Evolutionary conservation across 352 stramenopile species (phyloP), one percentile per base, ranked within the genome.

Genomic region (Phytophthora palmivora): DNA sequence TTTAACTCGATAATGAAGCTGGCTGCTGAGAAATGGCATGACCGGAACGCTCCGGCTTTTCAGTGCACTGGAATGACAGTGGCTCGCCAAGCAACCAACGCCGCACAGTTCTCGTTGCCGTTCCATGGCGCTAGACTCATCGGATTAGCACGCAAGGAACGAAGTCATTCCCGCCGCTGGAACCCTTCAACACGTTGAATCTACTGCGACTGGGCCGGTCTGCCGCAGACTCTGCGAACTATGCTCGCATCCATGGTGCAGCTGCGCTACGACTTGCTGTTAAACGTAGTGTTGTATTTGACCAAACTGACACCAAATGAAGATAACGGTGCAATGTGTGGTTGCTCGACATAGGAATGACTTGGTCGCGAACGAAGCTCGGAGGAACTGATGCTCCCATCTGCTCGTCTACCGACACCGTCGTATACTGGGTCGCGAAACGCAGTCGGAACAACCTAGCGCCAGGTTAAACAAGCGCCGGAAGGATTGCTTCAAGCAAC

Each of bases 1-100:
- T 14, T 34, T 34, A 9, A 3, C 11, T 9, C 10, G 30, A 10
- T 11, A 34, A 18, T 26, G 32, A 26, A 44, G 18, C 30, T 63
- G 44, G 60, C 44, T 68, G 60, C 52, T 68, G 60, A 68, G 60
- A 68, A 68, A 48, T 46, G 19, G 28, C 7, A 26, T 32, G 18
- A 6, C 14, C 26, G 7, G 34, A 52, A 57, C 44, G 32, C 21
- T 63, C 59, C 52, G 52, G 45, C 52, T 63, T 61, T 47, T 18
- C 18, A 47, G 14, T 44, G 53, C 60, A 68, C 60, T 58, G 44
- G 60, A 63, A 68, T 51, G 30, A 28, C 12, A 34, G 34, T 22
- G 18, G 22, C 46, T 34, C 18, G 32, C 14, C 24, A 10, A 21
- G 22, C 42, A 21, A 24, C 4, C 8, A 41, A 16, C 28, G 16